Evolutionary conservation across 2,329 filamentous ascomycete species (phyloP), one percentile per base, ranked within the genome.

Genomic region (Verticillium longisporum): DNA sequence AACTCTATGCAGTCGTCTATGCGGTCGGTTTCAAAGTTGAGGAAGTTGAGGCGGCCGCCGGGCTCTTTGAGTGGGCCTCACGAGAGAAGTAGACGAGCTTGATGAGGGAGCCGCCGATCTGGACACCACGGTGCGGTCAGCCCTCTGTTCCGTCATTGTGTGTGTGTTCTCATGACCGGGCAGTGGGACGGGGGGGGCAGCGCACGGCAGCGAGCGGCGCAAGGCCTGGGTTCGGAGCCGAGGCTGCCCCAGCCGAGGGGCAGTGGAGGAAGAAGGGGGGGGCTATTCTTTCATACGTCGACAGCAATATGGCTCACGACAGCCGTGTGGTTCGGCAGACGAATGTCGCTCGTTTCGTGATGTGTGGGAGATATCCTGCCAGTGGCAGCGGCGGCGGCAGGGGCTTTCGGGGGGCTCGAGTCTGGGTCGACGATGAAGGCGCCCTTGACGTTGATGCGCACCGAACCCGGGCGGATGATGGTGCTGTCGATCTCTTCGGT

Each of bases 31-130:
- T 99, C 95, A 77, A 98, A 98, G 70, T 89, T 96, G 70, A 96
- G 84, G 72, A 99, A 99, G 75, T 97, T 97, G 60, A 99, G 81
- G 31, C 95, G 88, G 60, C 95, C 95, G 61, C 95, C 95, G 57
- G 90, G 88, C 68, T 93, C 89, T 33, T 82, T 85, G 89, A 90
- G 71, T 89, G 84, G 53, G 89, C 84, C 75, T 98, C 95, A 66
- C 91, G 90, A 18, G 93, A 95, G 66, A 98, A 98, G 79, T 97
- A 99, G 63, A 99, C 95, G 55, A 99, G 86, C 78, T 99, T 99
- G 66, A 92, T 93, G 37, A 99, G 82, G 15, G 93, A 96, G 67
- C 95, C 95, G 66, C 95, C 95, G 74, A 99, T 98, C 91, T 97
- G 73, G 26, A 26, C 56, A 55, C 54, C 21, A 57, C 14, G n/a